Evolutionary conservation across 257 asterid genomes (phyloP), one percentile per base, ranked within the genome.

Genomic region (Solanum ossicruentum): DNA sequence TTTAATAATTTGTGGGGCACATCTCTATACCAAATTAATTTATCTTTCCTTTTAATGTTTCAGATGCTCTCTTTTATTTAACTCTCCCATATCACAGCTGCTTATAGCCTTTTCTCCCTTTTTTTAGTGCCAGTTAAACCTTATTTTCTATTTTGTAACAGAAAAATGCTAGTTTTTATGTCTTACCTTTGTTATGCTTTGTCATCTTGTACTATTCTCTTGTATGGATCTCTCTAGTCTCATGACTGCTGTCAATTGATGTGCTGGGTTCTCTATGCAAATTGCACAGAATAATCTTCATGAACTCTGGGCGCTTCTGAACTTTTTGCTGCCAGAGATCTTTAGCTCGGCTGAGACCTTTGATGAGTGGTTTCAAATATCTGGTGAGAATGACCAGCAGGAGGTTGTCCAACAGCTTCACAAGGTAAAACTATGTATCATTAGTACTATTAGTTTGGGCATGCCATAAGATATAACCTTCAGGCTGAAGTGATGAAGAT

Each of bases 361-460:
- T 78, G 99, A 97, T 88, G 98, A 97, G 84, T 97, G 99, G 99
- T 97, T 97, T 90, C 99, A 97, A 90, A 97, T 97, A 77, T 97
- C 99, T 84, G 99, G 97, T 82, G 99, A 97, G 8, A 97, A 95
- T 89, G 99, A 97, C 83, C 98, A 97, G 91, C 98, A 97, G 90
- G 99, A 97, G 90, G 99, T 97, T 87, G 99, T 97, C 84, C 99
- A 97, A 88, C 99, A 97, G 89, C 99, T 97, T 88, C 99, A 97
- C 94, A 97, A 95, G 99, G 99, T 97, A 89, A 16, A 82, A 10
- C 67, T 26, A 17, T 56, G 79, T 84, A 75, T 82, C 13, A 18
- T 47, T 63, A 49, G 56, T 58, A 26, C 57, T 69, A 81, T 47
- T 36, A 66, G 8, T 32, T 17, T 56, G n/a, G n/a, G 84, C 28